Percentiles rank a stretch among this genome's conserved stretches.
Evolutionary conservation across 1,284 basidiomycete species (phyloP).

Genomic region (Clitocybe nebularis): DNA sequence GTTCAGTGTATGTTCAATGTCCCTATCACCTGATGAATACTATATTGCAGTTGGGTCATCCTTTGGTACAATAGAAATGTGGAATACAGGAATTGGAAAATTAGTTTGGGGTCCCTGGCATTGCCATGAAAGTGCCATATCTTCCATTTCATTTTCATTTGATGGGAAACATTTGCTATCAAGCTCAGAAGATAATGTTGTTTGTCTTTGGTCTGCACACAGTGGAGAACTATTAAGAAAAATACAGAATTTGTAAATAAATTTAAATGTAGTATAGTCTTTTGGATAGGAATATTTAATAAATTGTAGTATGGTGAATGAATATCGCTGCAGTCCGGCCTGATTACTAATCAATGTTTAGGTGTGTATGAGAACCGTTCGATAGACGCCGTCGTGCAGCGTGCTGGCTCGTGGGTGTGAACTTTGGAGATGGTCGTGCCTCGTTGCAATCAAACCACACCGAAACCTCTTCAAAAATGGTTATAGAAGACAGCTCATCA

Average conservation of each 20-base stretch:
- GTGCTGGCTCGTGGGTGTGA: too few species aligned
- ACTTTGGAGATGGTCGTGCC: too few species aligned
- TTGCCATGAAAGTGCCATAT: not conserved
- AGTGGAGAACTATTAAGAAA: conserved; percentile 2
- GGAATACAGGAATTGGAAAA: not conserved
- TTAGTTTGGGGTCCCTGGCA: not conserved
- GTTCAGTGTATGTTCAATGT: conserved; percentile 9
- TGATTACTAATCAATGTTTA: too few species aligned
- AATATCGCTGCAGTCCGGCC: too few species aligned
- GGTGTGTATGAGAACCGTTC: too few species aligned
- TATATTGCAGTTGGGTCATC: conserved; percentile 14
- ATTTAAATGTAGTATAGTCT: too few species aligned
- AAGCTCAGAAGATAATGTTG: conserved; percentile 3
- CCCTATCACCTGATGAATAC: conserved; percentile 15
- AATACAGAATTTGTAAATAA: conserved; percentile 10
- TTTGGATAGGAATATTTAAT: too few species aligned
- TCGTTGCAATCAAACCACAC: too few species aligned
- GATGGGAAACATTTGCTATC: conserved; percentile 8
- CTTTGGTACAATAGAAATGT: conserved; percentile 2
- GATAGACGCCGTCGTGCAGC: too few species aligned
- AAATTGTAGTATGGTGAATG: too few species aligned
- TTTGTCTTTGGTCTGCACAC: not conserved
- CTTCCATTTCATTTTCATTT: conserved; percentile 9
- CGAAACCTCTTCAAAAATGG: too few species aligned
- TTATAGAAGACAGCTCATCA: too few species aligned